phyloP scores from a whole-genome alignment of 2,329 filamentous ascomycete species.

The Paecilomyces variotii region DNA sequence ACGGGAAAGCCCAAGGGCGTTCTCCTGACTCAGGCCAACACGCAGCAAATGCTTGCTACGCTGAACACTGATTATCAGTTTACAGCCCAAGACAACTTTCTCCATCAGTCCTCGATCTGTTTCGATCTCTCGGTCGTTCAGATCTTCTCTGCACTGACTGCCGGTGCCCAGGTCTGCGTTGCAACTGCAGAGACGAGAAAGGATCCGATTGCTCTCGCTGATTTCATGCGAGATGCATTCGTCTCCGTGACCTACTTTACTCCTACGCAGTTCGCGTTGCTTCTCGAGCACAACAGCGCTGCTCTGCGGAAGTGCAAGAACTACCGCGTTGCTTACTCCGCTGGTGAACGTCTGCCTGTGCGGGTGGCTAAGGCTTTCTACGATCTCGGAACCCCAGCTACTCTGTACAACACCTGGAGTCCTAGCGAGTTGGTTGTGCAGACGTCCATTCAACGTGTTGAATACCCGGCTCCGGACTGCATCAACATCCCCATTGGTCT shows the following conservation, averaged over 20 bases:
- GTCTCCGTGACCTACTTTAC: conserved; percentile 15
- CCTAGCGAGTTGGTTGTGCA: conserved; percentile 12
- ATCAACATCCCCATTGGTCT: conserved; percentile 36
- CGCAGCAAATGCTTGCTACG: conserved; percentile 14
- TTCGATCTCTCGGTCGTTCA: conserved; percentile 13
- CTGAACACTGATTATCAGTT: conserved; percentile 7
- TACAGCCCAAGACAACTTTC: conserved; percentile 7
- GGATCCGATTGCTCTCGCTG: conserved; percentile 12
- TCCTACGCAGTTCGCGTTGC: conserved; percentile 13
- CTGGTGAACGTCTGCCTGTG: conserved; percentile 18
- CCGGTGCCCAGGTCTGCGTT: conserved; percentile 11
- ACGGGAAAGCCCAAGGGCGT: conserved; percentile 35
- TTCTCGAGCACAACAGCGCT: conserved; percentile 9
- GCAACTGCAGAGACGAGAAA: conserved; percentile 9
- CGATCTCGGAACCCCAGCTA: conserved; percentile 9
- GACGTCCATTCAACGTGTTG: conserved; percentile 25
- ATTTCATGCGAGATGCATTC: conserved; percentile 8
- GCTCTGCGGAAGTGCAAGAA: conserved; percentile 8
- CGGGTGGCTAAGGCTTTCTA: conserved; percentile 38
- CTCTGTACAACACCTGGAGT: conserved; percentile 12
- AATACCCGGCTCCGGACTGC: conserved; percentile 44
- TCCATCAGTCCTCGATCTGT: conserved; percentile 10
- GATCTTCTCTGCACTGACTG: conserved; percentile 12
- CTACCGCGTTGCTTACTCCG: conserved; percentile 11
- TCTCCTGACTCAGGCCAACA: conserved; percentile 16